These are phyloP conservation scores for Daedaleopsis nitida DNA, from an alignment of 768 basidiomycete species.

Conservation along the genomic window DNA sequence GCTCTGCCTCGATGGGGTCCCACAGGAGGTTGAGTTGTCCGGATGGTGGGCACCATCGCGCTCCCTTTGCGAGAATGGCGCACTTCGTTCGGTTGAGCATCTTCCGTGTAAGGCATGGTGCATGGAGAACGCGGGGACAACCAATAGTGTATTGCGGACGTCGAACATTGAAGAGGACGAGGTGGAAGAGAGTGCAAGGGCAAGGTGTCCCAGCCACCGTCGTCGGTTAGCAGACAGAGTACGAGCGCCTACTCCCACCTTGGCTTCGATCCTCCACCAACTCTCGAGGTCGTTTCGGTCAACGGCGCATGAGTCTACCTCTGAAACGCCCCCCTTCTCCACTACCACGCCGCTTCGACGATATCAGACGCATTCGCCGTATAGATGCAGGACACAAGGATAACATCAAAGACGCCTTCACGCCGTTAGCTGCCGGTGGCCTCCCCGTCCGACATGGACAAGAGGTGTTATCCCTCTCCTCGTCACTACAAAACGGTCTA, in stretches of 20 bases:
- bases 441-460: background rate
- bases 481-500: background rate
- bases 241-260: background rate
- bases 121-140: background rate
- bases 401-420: background rate
- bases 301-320: background rate
- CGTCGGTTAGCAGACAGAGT: background rate
- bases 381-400: background rate
- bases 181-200: background rate
- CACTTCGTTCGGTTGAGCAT: slow-evolving; percentile 42
- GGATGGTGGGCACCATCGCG: slow-evolving; percentile 32
- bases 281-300: background rate
- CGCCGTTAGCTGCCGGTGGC: background rate
- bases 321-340: slow-evolving; percentile 16
- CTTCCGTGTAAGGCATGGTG: slow-evolving; percentile 31
- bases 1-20: background rate
- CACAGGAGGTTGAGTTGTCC: slow-evolving; percentile 9
- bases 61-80: slow-evolving; percentile 38
- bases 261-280: background rate
- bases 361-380: slow-evolving; percentile 1
- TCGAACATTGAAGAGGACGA: slow-evolving; percentile 4
- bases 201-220: too few species aligned
- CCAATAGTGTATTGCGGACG: background rate
- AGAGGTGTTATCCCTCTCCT: slow-evolving; percentile 6
- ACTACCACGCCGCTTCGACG: slow-evolving; percentile 5